Evolutionary conservation across 192 early-diverging fungal genomes (phyloP), one percentile per base, ranked within the genome.

Genomic region (Backusella tarrabulga): DNA sequence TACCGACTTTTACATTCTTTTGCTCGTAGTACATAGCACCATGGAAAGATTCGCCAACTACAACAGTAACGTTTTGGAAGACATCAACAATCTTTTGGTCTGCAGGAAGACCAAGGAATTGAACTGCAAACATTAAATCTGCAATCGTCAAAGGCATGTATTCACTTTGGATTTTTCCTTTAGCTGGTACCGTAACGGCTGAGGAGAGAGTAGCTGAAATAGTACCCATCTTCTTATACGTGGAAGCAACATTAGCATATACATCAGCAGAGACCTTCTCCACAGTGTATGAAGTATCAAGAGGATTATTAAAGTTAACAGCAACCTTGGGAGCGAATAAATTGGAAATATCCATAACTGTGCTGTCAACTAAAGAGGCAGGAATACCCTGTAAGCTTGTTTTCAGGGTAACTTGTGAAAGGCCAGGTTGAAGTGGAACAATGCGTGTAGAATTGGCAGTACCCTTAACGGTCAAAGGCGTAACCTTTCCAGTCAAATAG

Each of bases 301-400:
- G 54, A 52, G 80, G 80, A 32, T 81, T 81, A 8, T 72, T 26
- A 17, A 81, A 66, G 19, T 69, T 75, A 34, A 82, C 60, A 46
- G 69, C 63, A 56, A 74, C 67, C 1, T 54, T 32, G 50, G 26
- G 19, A 15, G 63, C n/a, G 0, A 71, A 1, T 6, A 79, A 2
- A 52, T 54, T 54, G 21, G 60, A 34, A 32, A 74, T 2, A 6
- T 72, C 72, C 41, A 81, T 73, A 66, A 67, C 70, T 34, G 77
- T 84, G 14, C 46, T 4, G 3, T 50, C 79, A 66, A 88, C 79
- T n/a, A 84, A 50, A 40, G 78, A 75, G 14, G 81, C 79, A 35
- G 78, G 70, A 34, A 89, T 82, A 80, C 87, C 89, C 21, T 75
- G 76, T 46, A 90, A 81, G 3, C 36, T 34, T 23, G 86, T 79